Evolutionary conservation across 768 basidiomycete species (phyloP).

Genomic region (Lyophyllum decastes): DNA sequence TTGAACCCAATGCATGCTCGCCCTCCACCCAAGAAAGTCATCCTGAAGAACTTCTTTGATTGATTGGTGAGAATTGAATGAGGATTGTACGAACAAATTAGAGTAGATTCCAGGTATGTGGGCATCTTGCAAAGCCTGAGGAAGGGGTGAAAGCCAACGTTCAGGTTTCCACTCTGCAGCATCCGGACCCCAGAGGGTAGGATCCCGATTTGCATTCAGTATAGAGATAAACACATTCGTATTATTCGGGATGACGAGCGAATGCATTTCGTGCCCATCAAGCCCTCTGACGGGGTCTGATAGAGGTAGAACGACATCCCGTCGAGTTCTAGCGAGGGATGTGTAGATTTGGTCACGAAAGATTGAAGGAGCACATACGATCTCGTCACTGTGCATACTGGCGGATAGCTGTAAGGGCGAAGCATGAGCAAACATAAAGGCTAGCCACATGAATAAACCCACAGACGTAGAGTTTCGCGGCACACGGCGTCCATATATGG

Average conservation of each 20-base stretch:
- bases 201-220: constrained; percentile 33
- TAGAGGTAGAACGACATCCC: constrained; percentile 35
- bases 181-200: constrained; percentile 42
- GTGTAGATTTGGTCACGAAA: neutral
- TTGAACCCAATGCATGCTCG: constrained; percentile 55
- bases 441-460: neutral
- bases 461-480: constrained; percentile 36
- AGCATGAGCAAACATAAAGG: neutral
- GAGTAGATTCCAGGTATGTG: constrained; percentile 26
- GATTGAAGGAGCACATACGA: neutral
- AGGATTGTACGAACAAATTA: constrained; percentile 16
- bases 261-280: constrained; percentile 25
- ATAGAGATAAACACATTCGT: constrained; percentile 36
- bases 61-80: neutral
- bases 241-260: constrained; percentile 30
- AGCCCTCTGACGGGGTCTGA: constrained; percentile 24
- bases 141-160: constrained; percentile 36
- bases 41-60: constrained; percentile 21
- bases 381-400: constrained; percentile 20
- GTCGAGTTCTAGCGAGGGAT: constrained; percentile 11
- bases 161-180: constrained; percentile 42
- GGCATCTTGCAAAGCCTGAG: constrained; percentile 23
- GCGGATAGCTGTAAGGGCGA: constrained; percentile 20
- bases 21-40: constrained; percentile 46
- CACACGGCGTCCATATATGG: constrained; percentile 34